A percentile compares a stretch with the other conserved stretches of the same genome.
phyloP scores from a whole-genome alignment of 441 rosid genomes.

The Populus hybrid region DNA sequence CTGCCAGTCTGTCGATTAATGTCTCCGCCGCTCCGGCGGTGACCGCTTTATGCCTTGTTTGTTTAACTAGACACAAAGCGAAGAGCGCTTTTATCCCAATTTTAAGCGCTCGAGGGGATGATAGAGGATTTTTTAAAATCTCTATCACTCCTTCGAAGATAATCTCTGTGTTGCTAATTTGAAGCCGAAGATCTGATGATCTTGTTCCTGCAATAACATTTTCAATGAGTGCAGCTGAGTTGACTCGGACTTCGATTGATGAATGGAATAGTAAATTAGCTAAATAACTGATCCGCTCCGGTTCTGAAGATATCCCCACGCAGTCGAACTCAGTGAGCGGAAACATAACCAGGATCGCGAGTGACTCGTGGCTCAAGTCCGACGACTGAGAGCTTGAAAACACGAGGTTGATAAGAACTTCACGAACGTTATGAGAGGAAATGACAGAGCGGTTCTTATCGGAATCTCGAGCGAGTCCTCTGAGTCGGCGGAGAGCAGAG shows the following conservation, averaged over 20 bases:
- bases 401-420: conserved; percentile 32
- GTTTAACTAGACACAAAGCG: conserved; percentile 65
- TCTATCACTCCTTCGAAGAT: conserved; percentile 64
- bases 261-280: conserved; percentile 56
- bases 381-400: conserved; percentile 35
- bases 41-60: conserved; percentile 64
- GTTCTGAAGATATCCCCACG: conserved; percentile 44
- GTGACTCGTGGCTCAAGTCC: conserved; percentile 59
- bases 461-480: conserved; percentile 76
- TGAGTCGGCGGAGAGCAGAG: conserved; percentile 67
- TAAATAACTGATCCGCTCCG: conserved; percentile 36
- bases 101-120: conserved; percentile 64
- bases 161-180: conserved; percentile 45
- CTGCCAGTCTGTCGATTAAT: conserved; percentile 58
- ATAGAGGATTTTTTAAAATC: conserved; percentile 35
- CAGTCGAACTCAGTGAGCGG: conserved; percentile 63
- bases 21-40: conserved; percentile 67
- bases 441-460: conserved; percentile 71
- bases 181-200: conserved; percentile 52
- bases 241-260: conserved; percentile 62
- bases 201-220: conserved; percentile 57
- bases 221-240: conserved; percentile 78
- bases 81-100: conserved; percentile 65
- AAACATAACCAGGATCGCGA: conserved; percentile 61
- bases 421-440: conserved; percentile 49